Base-by-base conservation (phyloP, 2,329 filamentous ascomycete genomes). In the Phaeosphaeria sp. region DNA sequence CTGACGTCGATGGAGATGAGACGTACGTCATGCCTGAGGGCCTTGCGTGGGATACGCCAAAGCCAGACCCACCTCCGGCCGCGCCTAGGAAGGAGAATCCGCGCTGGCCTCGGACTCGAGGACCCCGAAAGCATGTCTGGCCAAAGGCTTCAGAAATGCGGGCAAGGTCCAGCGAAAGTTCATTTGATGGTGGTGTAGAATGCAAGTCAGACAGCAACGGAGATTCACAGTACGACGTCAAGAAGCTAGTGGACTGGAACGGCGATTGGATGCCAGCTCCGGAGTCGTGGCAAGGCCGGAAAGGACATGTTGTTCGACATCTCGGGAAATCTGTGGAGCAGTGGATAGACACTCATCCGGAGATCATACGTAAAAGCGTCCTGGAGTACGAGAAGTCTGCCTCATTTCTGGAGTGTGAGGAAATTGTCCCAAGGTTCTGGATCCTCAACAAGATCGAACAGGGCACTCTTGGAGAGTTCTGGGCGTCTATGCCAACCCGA, bases 201-300 rank as follows among this genome's bases (percentile, higher is more conserved):
- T 66, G 59, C 44, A 59, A 56, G 25, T 74, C 72, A 2, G 58
- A 74, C 43, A 74, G 73, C 54, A 60, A 71, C 9, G 72, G 71
- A 6, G 73, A 77, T 42, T 70, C 69, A 0, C 44, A 72, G 13
- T 74, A 77, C 46, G 74, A 77, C 25, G 62, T 76, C 48, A 72
- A 71, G 54, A 72, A 77, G 55, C 65, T 81, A 2, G 57, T 71
- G 4, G 81, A 81, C 55, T 84, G 79, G 78, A 74, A 80, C 50
- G 81, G 81, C 13, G 71, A 79, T 7, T 79, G 78, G 72, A 69
- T 79, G 24, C 81, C 82, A 2, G 74, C 82, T 21, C 81, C 81
- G 2, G 71, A 80, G 18, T 76, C 82, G 22, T 84, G 83, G 83
- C 74, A 79, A 24, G 66, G 60, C 9, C 76, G 79, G n/a, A 69